These are phyloP conservation scores for Salvia miltiorrhiza DNA, from an alignment of 257 asterid genomes.

Conservation along the genomic window DNA sequence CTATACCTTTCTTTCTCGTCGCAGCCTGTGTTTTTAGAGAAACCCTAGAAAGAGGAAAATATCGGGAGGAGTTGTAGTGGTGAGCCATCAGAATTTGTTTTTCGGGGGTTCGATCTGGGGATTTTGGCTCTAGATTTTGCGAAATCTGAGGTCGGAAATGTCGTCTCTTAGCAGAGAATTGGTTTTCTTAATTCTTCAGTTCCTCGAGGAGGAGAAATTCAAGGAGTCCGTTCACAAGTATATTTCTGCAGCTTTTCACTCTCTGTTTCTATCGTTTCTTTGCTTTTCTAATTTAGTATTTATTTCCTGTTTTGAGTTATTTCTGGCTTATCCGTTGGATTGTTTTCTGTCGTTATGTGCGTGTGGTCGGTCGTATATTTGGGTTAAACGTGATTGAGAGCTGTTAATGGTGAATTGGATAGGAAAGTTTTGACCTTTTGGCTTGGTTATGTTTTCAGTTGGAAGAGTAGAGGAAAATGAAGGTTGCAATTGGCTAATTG, in stretches of 20 bases:
- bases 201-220: constrained; percentile 95
- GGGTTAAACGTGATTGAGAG: constrained; percentile 21
- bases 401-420: constrained; percentile 17
- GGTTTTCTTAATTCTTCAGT: constrained; percentile 93
- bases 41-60: constrained; percentile 55
- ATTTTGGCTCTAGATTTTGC: constrained; percentile 29
- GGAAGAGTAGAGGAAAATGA: not conserved
- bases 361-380: not conserved
- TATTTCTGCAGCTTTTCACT: not conserved
- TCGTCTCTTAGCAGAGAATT: constrained; percentile 93
- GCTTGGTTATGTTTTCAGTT: not conserved
- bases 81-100: constrained; percentile 34
- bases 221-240: constrained; percentile 94
- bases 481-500: not conserved
- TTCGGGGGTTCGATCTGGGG: constrained; percentile 66
- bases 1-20: constrained; percentile 23
- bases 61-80: constrained; percentile 16
- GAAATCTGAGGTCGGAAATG: constrained; percentile 56
- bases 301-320: not conserved
- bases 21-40: constrained; percentile 34
- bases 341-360: constrained; percentile 17
- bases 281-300: not conserved
- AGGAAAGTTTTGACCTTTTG: constrained; percentile 18
- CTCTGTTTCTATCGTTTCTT: not conserved
- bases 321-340: constrained; percentile 17